These are phyloP conservation scores for Calycina herbarum DNA, from an alignment of 2,329 filamentous ascomycete species.

Conservation along the genomic window DNA sequence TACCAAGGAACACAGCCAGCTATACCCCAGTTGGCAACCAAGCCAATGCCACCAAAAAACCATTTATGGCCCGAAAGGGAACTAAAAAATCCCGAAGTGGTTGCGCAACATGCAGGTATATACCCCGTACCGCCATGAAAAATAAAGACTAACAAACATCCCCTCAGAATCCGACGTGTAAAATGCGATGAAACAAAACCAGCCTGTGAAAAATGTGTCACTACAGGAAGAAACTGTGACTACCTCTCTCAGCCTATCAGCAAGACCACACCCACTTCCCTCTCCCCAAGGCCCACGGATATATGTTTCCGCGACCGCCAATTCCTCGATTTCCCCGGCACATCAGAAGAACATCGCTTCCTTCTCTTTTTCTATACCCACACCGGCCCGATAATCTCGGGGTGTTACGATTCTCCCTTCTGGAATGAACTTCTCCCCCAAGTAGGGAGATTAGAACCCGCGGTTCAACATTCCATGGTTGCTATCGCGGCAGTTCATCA, in stretches of 20 bases:
- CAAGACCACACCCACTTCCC: neutral
- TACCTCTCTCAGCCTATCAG: neutral
- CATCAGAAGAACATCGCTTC: neutral
- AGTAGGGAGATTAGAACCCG: neutral
- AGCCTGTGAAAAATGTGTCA: neutral
- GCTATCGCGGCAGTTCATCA: neutral
- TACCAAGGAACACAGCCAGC: too few species aligned
- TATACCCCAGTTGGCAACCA: too few species aligned
- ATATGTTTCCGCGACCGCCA: too few species aligned
- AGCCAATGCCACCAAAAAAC: too few species aligned
- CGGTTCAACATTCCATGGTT: neutral
- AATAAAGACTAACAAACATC: neutral
- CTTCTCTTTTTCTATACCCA: neutral
- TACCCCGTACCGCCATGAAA: neutral
- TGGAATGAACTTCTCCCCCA: neutral
- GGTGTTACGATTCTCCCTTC: neutral
- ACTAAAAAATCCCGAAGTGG: conserved; percentile 1
- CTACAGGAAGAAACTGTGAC: conserved; percentile 4
- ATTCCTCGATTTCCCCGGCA: neutral
- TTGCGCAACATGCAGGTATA: conserved; percentile 1
- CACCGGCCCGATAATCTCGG: neutral
- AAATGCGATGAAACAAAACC: conserved; percentile 12
- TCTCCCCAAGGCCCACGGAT: neutral
- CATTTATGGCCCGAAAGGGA: neutral
- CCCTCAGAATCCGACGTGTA: conserved; percentile 3